Percentiles rank a stretch among this genome's conserved stretches.
Conservation (phyloP, 2,329 filamentous ascomycete genomes). For the Aspergillus felis region DNA sequence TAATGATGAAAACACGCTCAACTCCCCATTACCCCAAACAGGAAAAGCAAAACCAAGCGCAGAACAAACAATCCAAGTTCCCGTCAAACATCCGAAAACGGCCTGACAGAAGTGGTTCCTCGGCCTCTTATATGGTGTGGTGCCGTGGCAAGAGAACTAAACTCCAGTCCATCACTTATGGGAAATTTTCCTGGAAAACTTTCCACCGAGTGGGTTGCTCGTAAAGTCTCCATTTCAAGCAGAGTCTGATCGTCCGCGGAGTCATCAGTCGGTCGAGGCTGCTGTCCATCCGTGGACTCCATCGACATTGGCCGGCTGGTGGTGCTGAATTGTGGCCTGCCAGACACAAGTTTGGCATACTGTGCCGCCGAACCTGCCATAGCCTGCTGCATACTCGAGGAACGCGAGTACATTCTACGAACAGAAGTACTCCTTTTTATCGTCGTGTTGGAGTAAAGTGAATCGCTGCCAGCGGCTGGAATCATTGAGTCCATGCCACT, state of each 20-base stretch:
- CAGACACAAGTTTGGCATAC: constrained; percentile 10
- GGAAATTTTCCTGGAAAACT: constrained; percentile 32
- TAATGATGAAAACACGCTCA: background rate
- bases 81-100: constrained; percentile 20
- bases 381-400: constrained; percentile 7
- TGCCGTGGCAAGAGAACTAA: constrained; percentile 23
- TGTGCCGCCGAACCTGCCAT: constrained; percentile 10
- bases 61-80: background rate
- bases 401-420: constrained; percentile 5
- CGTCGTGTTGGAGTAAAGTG: constrained; percentile 16
- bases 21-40: background rate
- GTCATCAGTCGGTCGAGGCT: constrained; percentile 1
- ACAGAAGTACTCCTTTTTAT: constrained; percentile 9
- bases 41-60: background rate
- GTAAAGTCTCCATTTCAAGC: constrained; percentile 11
- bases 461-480: constrained; percentile 14
- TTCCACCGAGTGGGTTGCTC: constrained; percentile 21
- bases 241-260: constrained; percentile 7
- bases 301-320: constrained; percentile 10
- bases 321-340: constrained; percentile 8
- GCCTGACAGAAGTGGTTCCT: constrained; percentile 24
- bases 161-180: constrained; percentile 27
- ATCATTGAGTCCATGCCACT: background rate
- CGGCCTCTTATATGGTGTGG: constrained; percentile 18
- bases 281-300: constrained; percentile 5